Base-by-base conservation (phyloP, 2,329 filamentous ascomycete genomes). In the Trichophyton equinum region DNA sequence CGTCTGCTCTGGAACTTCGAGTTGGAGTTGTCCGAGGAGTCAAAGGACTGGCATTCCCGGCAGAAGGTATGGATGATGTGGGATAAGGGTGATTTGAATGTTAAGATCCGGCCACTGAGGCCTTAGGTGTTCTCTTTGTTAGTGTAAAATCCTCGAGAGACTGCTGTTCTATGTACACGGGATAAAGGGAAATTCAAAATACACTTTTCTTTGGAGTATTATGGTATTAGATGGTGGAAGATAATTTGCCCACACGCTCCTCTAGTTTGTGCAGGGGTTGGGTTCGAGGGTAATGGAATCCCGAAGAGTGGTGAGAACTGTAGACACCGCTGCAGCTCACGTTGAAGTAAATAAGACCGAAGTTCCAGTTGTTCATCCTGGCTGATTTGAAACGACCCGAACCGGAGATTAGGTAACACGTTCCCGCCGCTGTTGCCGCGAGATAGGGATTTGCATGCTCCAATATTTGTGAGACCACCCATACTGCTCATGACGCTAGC, bases 1-100 rank as follows among this genome's bases (percentile, higher is more conserved):
- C 66, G 64, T 51, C 25, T 69, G 51, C 47, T 68, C 2, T 68
- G 64, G 61, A 61, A 63, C 20, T 69, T 67, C 61, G 68, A 69
- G 53, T 22, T 67, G 30, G 64, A 67, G 40, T 44, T 67, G 18
- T 36, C 57, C 9, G 58, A 64, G 11, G 61, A 65, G 36, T 56
- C 51, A 15, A 38, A 62, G 9, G 63, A 67, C 36, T 68, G 63
- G 65, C 33, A 61, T 9, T 53, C 22, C 33, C 33, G 33, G 49
- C 22, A 55, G 25, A 46, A 46, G 18, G 42, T 46, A 46, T 46
- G 42, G 42, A 46, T 46, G 42, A 46, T 46, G 42, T 46, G 42
- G 42, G 42, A 46, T 46, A 46, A 46, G 18, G 42, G 42, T 7
- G 18, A 46, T n/a, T 46, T 46, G 15, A 46, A 46, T 8, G 42